These are phyloP conservation scores for Lactifluus piperatus DNA, from an alignment of 768 basidiomycete species.

Conservation along the genomic window DNA sequence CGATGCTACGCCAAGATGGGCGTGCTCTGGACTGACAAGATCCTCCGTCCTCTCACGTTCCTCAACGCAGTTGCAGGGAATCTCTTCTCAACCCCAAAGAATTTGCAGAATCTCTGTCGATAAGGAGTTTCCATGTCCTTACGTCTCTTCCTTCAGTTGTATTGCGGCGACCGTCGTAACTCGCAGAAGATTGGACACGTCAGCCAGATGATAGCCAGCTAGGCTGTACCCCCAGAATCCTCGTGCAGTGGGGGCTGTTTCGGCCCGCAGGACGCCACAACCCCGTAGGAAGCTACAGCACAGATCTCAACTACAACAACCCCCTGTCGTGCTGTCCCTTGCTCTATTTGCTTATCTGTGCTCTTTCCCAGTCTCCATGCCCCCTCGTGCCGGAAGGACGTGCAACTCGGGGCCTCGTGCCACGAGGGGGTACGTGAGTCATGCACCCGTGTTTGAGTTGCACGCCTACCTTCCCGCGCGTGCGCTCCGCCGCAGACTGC, in stretches of 20 bases:
- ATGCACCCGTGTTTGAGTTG: background rate
- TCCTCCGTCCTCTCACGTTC: background rate
- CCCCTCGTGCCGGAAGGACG: background rate
- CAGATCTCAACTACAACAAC: too few species aligned
- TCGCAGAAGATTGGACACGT: background rate
- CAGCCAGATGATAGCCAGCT: background rate
- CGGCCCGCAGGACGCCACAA: background rate
- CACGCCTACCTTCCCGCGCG: background rate
- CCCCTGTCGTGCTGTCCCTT: background rate
- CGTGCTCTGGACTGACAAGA: background rate
- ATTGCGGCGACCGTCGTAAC: too few species aligned
- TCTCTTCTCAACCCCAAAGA: background rate
- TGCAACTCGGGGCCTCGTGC: background rate
- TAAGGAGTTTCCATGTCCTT: background rate
- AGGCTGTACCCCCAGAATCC: background rate
- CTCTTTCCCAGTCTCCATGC: background rate
- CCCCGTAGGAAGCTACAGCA: too few species aligned
- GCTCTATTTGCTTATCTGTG: background rate
- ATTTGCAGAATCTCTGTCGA: background rate
- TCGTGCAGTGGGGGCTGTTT: background rate
- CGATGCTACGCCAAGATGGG: background rate
- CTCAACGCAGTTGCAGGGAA: background rate
- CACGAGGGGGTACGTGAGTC: background rate
- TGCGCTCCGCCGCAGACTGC: background rate
- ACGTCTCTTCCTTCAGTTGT: background rate